Percentiles rank a stretch among this genome's conserved stretches.
Evolutionary conservation across 192 early-diverging fungal species (phyloP).

Genomic region (Umbelopsis vinacea): DNA sequence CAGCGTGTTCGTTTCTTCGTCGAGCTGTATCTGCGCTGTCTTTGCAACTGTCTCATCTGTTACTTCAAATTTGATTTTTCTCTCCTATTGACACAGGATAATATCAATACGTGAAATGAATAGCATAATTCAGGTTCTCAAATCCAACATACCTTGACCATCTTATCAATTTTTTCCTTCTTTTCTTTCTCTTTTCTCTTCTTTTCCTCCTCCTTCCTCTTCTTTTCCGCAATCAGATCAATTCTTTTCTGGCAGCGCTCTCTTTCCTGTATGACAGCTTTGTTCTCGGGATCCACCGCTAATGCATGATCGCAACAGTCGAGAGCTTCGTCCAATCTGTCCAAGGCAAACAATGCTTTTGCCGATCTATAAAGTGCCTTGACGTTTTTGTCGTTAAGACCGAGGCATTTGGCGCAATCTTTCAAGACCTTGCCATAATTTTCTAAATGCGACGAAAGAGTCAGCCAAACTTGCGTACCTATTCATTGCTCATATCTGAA

Average conservation of each 20-base stretch:
- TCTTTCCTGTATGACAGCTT: conserved; percentile 29
- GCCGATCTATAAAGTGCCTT: conserved; percentile 94
- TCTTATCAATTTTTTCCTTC: conserved; percentile 52
- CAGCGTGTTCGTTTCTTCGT: conserved; percentile 58
- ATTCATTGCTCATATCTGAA: neutral
- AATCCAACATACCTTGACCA: conserved; percentile 48
- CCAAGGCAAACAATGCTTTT: conserved; percentile 78
- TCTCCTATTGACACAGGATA: conserved; percentile 32
- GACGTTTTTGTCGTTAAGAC: conserved; percentile 77
- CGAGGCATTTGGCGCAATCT: conserved; percentile 88
- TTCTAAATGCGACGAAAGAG: conserved; percentile 33
- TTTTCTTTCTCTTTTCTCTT: conserved; percentile 51
- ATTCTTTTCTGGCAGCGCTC: conserved; percentile 45
- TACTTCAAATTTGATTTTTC: conserved; percentile 48
- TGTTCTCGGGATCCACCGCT: conserved; percentile 59
- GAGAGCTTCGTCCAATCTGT: conserved; percentile 80
- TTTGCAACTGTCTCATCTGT: conserved; percentile 39
- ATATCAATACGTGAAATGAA: neutral
- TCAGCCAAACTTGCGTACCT: neutral
- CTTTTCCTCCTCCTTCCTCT: conserved; percentile 52
- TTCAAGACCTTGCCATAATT: conserved; percentile 88
- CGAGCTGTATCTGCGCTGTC: conserved; percentile 57
- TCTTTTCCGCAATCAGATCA: conserved; percentile 50
- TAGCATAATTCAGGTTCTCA: neutral
- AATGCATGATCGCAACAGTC: conserved; percentile 86